Evolutionary conservation across 805 yeast species (phyloP), one percentile per base, ranked within the genome.

Genomic region (Nakazawaea ishiwadae): DNA sequence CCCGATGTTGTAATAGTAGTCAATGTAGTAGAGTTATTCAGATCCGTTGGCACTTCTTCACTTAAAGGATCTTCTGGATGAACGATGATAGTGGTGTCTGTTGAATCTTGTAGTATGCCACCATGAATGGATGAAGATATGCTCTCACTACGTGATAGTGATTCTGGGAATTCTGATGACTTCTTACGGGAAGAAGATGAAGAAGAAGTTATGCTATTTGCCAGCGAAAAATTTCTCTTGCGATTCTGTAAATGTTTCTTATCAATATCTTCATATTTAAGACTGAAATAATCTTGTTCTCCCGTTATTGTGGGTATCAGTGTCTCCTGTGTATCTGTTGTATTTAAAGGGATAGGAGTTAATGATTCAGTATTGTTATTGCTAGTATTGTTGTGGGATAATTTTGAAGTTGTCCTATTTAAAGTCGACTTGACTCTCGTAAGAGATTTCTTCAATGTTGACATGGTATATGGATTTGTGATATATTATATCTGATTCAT

Each of bases 171-270:
- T 2, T 34, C 31, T 6, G 27, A 15, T 7, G 31, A 18, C 12
- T 11, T 35, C 26, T 18, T 26, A 7, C 14, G 34, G n/a, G 14
- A 20, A 15, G 34, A 18, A 10, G 39, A 35, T 19, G 14, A 20
- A 15, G 34, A 18, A 10, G 39, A 35, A 27, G 32, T 18, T 17
- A 29, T 21, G 17, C 43, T 34, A 8, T 29, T 33, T n/a, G 38
- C 21, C 27, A 29, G 39, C 2, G 44, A 40, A 18, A 40, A 35
- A 26, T 40, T 40, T 14, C 44, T 30, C 44, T 40, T 40, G 7
- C 44, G 10, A 11, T 14, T 31, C 5, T 21, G 35, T 32, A 30
- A 20, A 30, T 15, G n/a, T 14, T 29, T 23, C 33, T 37, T 29
- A n/a, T 37, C 30, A 7, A 38, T 21, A 26, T 38, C 42, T 24